Percentiles rank a stretch among this genome's conserved stretches.
Conservation (phyloP, 257 asterid genomes). For the Gentiana dahurica region DNA sequence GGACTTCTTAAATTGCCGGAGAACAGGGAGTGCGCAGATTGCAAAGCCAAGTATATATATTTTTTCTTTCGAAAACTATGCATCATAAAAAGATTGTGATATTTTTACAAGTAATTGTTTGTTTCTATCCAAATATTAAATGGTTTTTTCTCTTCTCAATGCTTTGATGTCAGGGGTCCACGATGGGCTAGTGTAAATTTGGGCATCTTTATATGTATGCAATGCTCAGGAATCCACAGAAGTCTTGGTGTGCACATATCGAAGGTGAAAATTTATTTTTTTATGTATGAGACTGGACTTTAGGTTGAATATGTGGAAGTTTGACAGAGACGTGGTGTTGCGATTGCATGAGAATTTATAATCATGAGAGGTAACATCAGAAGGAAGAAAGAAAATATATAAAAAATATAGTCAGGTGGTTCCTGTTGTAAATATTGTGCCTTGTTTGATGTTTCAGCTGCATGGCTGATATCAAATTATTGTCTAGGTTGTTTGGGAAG, state of each 20-base stretch:
- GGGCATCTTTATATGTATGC: constrained; percentile 98
- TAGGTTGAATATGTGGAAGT: neutral
- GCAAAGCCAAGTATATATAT: constrained; percentile 81
- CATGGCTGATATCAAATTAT: neutral
- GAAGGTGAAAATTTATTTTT: constrained; percentile 44
- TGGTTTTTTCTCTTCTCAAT: neutral
- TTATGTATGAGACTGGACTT: constrained; percentile 1
- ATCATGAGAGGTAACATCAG: too few species aligned
- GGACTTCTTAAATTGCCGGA: constrained; percentile 97
- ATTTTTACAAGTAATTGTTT: neutral
- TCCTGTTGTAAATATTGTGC: too few species aligned
- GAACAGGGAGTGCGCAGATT: constrained; percentile 99
- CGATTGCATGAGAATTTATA: too few species aligned
- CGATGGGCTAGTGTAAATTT: constrained; percentile 99
- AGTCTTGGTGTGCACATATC: constrained; percentile 99
- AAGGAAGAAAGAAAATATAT: neutral
- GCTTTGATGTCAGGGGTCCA: constrained; percentile 67
- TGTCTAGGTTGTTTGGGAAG: neutral
- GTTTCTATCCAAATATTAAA: neutral
- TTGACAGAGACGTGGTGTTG: too few species aligned
- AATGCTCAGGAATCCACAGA: constrained; percentile 98
- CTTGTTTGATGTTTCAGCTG: neutral
- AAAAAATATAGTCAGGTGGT: neutral
- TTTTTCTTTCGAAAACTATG: constrained; percentile 1
- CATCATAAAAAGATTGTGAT: neutral